These are phyloP conservation scores for Blastomyces parvus DNA, from an alignment of 2,329 filamentous ascomycete species.

Conservation along the genomic window DNA sequence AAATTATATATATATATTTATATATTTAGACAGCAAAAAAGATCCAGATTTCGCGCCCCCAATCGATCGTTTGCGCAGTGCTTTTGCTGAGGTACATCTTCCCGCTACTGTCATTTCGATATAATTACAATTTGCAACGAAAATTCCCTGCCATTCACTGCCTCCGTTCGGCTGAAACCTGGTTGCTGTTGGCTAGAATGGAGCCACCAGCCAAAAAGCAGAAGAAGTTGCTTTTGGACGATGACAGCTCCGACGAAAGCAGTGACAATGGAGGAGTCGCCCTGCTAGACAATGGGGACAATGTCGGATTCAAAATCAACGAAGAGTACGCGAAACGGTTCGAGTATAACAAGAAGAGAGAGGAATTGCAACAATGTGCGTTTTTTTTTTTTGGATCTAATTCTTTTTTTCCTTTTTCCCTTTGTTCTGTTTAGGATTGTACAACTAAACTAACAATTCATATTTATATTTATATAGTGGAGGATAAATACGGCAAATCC, in stretches of 20 bases:
- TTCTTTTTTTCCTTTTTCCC: neutral
- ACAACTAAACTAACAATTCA: no score
- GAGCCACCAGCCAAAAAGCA: slow-evolving; percentile 35
- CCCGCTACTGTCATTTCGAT: neutral
- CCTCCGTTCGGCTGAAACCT: neutral
- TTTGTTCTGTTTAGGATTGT: neutral
- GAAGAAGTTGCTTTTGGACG: slow-evolving; percentile 34
- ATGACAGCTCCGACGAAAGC: slow-evolving; percentile 31
- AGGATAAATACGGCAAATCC: slow-evolving; percentile 68
- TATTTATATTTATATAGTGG: slow-evolving; percentile 51
- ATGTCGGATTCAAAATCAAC: slow-evolving; percentile 65
- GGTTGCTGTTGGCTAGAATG: slow-evolving; percentile 21
- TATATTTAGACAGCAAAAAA: neutral
- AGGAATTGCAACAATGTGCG: slow-evolving; percentile 57
- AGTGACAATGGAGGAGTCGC: slow-evolving; percentile 35
- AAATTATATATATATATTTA: neutral
- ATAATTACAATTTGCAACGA: slow-evolving; percentile 1
- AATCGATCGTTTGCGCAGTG: neutral
- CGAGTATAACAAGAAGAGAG: slow-evolving; percentile 94
- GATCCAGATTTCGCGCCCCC: neutral
- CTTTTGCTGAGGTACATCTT: neutral
- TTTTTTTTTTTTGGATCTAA: neutral
- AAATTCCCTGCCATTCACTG: neutral
- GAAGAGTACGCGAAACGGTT: slow-evolving; percentile 80
- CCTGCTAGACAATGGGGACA: slow-evolving; percentile 25